A percentile compares a stretch with the other conserved stretches of the same genome.
phyloP scores from a whole-genome alignment of 1,284 basidiomycete genomes.

The Xerocomus amazonicus region DNA sequence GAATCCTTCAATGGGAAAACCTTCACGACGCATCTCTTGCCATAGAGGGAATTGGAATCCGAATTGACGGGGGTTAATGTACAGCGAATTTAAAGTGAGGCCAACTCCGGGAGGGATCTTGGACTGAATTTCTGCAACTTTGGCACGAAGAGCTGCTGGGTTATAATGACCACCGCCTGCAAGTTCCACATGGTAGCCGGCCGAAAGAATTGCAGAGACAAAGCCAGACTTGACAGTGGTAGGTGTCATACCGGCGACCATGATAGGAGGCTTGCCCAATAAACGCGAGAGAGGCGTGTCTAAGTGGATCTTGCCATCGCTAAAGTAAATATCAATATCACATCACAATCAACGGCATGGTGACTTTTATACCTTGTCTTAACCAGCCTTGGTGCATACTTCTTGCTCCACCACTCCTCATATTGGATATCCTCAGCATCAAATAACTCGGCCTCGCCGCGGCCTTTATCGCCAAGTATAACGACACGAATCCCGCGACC shows the following conservation, averaged over 20 bases:
- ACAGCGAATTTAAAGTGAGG: conserved; percentile 91
- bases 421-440: conserved; percentile 61
- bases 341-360: background rate
- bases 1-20: conserved; percentile 94
- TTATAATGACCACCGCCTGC: conserved; percentile 99
- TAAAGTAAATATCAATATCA: conserved; percentile 32
- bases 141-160: conserved; percentile 80
- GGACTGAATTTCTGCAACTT: conserved; percentile 85
- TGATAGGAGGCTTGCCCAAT: conserved; percentile 93
- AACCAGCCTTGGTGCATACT: conserved; percentile 81
- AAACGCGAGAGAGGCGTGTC: conserved; percentile 97
- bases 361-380: conserved; percentile 70
- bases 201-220: conserved; percentile 87
- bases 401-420: conserved; percentile 90
- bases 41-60: conserved; percentile 95
- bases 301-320: conserved; percentile 86
- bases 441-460: conserved; percentile 84
- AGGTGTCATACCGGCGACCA: conserved; percentile 99
- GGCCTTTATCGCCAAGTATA: conserved; percentile 82
- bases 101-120: conserved; percentile 85
- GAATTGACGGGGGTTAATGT: conserved; percentile 98
- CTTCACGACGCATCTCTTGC: conserved; percentile 96
- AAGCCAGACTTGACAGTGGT: conserved; percentile 91
- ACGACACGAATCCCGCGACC: conserved; percentile 91
- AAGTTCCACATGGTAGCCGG: conserved; percentile 94